Evolutionary conservation across 345 rosid species (phyloP).

Genomic region (Populus nigra): DNA sequence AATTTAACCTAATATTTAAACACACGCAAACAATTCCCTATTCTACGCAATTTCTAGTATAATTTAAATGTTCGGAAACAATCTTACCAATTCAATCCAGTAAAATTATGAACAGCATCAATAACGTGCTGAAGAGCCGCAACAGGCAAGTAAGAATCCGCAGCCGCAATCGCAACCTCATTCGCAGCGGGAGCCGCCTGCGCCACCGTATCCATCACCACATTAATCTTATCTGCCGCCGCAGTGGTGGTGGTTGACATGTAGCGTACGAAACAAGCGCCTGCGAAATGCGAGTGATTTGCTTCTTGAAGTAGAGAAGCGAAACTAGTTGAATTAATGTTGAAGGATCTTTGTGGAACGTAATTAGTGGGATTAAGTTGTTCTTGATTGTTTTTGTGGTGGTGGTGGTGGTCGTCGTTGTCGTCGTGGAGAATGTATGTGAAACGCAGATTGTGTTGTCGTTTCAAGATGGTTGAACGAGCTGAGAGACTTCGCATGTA

Average conservation of each 20-base stretch:
- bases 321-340: conserved; percentile 18
- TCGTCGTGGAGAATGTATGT: conserved; percentile 37
- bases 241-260: conserved; percentile 54
- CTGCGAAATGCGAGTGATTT: conserved; percentile 14
- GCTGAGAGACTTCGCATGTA: conserved; percentile 46
- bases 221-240: conserved; percentile 45
- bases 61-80: neutral
- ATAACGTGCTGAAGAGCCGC: conserved; percentile 65
- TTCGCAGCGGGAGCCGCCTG: conserved; percentile 49
- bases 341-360: neutral
- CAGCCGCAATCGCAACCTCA: conserved; percentile 77
- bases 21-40: no score
- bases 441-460: conserved; percentile 34
- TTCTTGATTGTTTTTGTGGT: neutral
- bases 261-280: conserved; percentile 43
- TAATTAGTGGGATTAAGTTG: conserved; percentile 15
- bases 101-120: conserved; percentile 56
- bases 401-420: no score
- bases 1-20: neutral
- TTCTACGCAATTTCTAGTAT: neutral
- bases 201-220: conserved; percentile 35
- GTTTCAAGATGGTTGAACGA: conserved; percentile 43
- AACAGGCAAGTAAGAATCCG: conserved; percentile 65
- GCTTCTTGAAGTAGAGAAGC: conserved; percentile 27
- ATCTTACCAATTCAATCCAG: conserved; percentile 63